Base-by-base conservation (phyloP, 176 grass and related monocot species). In the Cenchrus americanus region DNA sequence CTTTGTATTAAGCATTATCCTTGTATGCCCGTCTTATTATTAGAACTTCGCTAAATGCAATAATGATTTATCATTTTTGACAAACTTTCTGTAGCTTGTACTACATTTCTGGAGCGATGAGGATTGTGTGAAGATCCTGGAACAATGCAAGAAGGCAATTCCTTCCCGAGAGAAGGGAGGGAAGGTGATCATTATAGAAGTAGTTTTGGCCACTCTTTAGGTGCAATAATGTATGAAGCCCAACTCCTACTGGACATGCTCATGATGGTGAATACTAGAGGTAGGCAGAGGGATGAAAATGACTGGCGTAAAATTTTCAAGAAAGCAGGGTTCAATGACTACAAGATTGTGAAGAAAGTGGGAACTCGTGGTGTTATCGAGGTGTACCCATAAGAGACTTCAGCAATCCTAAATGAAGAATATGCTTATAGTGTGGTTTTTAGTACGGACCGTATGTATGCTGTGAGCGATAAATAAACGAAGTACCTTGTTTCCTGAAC, bases 101-200 rank as follows among this genome's bases (percentile, higher is more conserved):
- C 57, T 91, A 7, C 84, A 87, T 23, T 50, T 69, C 18, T 90
- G 72, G 66, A 83, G 26, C 18, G 80, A 91, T 14, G 74, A 87
- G 12, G 80, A 91, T 24, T 92, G 91, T 11, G 44, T 87, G 32
- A 92, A 87, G 75, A 84, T 92, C 49, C 78, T 92, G 1, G 62
- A 80, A n/a, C 68, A 70, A 43, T 83, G 91, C 53, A 84, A 59
- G 87, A 85, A 87, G 18, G 87, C 87, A 4, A 81, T 92, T 75
- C 68, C 80, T 13, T 26, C 71, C 0, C 78, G 63, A 2, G 80
- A 71, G 15, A 72, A 62, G 8, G 80, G 84, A 54, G 87, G 91
- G 11, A 92, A 87, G 2, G 84, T 92, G 12, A 83, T 92, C n/a
- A 86, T 89, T 0, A 78, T 89, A 34, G 90, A 89, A n/a, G 80